phyloP scores from a whole-genome alignment of 2,329 filamentous ascomycete species.

The Stagonosporopsis rhizophila region DNA sequence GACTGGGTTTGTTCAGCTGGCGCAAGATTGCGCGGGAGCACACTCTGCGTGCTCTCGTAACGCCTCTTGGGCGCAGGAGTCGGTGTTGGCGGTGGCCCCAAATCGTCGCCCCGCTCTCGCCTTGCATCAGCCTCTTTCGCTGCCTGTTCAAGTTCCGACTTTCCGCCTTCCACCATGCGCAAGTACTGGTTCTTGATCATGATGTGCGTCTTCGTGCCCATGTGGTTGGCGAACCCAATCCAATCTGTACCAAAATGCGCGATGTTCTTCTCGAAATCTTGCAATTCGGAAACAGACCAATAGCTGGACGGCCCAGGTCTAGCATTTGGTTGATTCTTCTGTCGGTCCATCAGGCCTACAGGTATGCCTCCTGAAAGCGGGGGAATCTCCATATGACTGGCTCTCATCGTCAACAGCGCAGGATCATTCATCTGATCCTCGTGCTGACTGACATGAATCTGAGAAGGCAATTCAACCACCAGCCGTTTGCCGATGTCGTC shows the following conservation, averaged over 20 bases:
- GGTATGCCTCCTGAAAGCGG: slow-evolving; percentile 20
- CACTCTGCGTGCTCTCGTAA: slow-evolving; percentile 52
- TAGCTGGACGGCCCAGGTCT: slow-evolving; percentile 77
- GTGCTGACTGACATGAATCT: slow-evolving; percentile 31
- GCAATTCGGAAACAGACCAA: slow-evolving; percentile 84
- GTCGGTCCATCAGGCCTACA: slow-evolving; percentile 46
- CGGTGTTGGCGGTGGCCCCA: slow-evolving; percentile 58
- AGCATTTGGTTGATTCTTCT: slow-evolving; percentile 41
- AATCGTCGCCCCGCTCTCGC: slow-evolving; percentile 53
- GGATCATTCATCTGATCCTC: slow-evolving; percentile 42
- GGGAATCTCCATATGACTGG: slow-evolving; percentile 7
- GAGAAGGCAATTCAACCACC: slow-evolving; percentile 37
- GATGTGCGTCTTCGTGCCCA: slow-evolving; percentile 85
- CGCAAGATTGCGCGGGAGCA: slow-evolving; percentile 53
- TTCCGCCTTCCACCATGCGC: slow-evolving; percentile 54
- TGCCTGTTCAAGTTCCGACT: slow-evolving; percentile 51
- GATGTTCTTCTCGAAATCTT: slow-evolving; percentile 76
- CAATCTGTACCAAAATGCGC: slow-evolving; percentile 82
- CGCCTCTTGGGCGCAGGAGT: slow-evolving; percentile 57
- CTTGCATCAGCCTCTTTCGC: slow-evolving; percentile 53
- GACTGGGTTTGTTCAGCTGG: slow-evolving; percentile 54
- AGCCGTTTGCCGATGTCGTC: slow-evolving; percentile 41
- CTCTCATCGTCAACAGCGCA: slow-evolving; percentile 19
- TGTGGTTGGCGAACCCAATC: slow-evolving; percentile 74
- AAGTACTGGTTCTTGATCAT: slow-evolving; percentile 70